Evolutionary conservation across 768 basidiomycete species (phyloP).

Genomic region (Russula ochroleuca): DNA sequence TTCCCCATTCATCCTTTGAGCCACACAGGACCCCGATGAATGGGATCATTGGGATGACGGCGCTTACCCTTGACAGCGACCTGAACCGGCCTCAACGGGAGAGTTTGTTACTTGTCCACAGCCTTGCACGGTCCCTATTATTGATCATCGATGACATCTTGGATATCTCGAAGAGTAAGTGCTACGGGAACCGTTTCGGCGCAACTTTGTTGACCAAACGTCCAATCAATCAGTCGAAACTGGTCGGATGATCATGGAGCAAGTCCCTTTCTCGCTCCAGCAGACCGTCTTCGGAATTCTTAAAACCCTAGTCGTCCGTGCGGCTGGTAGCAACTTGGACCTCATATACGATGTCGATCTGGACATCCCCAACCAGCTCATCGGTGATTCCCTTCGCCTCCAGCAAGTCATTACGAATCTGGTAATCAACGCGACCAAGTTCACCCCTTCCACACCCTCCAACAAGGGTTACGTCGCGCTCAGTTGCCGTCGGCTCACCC

Average conservation of each 20-base stretch:
- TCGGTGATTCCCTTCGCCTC: slow-evolving; percentile 92
- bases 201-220: slow-evolving; percentile 21
- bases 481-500: slow-evolving; percentile 71
- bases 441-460: slow-evolving; percentile 76
- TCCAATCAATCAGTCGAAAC: slow-evolving; percentile 70
- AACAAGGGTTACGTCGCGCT: slow-evolving; percentile 88
- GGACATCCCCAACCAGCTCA: slow-evolving; percentile 93
- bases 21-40: slow-evolving; percentile 93
- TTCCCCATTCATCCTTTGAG: background rate
- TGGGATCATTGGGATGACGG: slow-evolving; percentile 99
- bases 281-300: slow-evolving; percentile 95
- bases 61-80: slow-evolving; percentile 94
- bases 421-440: slow-evolving; percentile 96
- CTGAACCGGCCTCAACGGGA: slow-evolving; percentile 91
- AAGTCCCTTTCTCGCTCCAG: slow-evolving; percentile 96
- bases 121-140: slow-evolving; percentile 84
- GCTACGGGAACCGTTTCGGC: slow-evolving; percentile 5
- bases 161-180: slow-evolving; percentile 93
- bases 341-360: slow-evolving; percentile 95
- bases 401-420: slow-evolving; percentile 95
- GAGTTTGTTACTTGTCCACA: slow-evolving; percentile 92
- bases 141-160: slow-evolving; percentile 99
- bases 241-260: slow-evolving; percentile 99
- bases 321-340: slow-evolving; percentile 93
- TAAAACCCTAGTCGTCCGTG: slow-evolving; percentile 96